Evolutionary conservation across 441 rosid genomes (phyloP), one percentile per base, ranked within the genome.

Genomic region (Aquilaria agallochum): DNA sequence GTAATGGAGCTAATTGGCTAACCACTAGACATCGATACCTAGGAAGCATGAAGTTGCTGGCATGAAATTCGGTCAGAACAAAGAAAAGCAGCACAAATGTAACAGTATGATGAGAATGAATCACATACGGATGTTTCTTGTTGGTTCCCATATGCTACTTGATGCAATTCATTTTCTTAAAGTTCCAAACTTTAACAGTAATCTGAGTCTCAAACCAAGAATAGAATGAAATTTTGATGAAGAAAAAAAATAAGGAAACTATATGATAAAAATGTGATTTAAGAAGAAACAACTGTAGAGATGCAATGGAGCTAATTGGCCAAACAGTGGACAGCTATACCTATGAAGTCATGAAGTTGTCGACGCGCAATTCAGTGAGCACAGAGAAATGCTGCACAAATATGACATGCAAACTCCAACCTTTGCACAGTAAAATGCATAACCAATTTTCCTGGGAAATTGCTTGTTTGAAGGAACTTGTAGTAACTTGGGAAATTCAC

Each of bases 311-410:
- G 49, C 67, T 20, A 63, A 55, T 20, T 20, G 20, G 11, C 7
- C 11, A 30, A 20, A 1, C 7, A 14, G 36, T 30, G 40, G 70
- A 64, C 30, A 62, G 47, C 57, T 48, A 77, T 78, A 94, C 99
- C 97, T 68, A 94, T 84, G 66, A 94, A 94, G 67, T 81, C 90
- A 58, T 77, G 83, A 62, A 89, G 80, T 68, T 88, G 87, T 63
- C 69, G 78, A 32, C 76, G 74, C 32, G 90, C 97, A 57, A 85
- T 86, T 76, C 85, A 78, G 59, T 92, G 99, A 57, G 93, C 95
- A 30, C 93, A 86, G 56, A 95, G 95, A 84, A 95, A 95, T 72
- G 99, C 96, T 58, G 98, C 96, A 74, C 98, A 86, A 44, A 95
- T 68, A 76, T 74, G 87, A 56, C 98, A 92, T 15, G 89, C 87